phyloP scores from a whole-genome alignment of 2,329 filamentous ascomycete species.

The Pseudogymnoascus sp. region DNA sequence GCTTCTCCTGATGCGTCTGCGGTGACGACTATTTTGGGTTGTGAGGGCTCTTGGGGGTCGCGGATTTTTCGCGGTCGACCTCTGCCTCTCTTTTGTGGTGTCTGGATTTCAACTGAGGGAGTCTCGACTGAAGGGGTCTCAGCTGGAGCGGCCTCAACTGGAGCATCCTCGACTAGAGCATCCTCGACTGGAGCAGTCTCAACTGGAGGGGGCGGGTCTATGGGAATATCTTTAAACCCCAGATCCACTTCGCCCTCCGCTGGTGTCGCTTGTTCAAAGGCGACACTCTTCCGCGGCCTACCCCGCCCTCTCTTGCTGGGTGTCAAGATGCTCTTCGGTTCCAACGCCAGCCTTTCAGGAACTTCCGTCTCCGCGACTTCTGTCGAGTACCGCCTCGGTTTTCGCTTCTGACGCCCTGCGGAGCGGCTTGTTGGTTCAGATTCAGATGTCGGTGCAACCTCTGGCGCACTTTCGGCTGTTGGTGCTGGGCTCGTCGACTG shows the following conservation, averaged over 20 bases:
- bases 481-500: background rate
- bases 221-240: conserved; percentile 44
- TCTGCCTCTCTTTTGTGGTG: background rate
- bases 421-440: background rate
- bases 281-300: conserved; percentile 45
- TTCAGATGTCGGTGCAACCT: background rate
- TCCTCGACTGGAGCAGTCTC: background rate
- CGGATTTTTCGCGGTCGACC: background rate
- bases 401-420: background rate
- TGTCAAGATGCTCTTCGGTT: conserved; percentile 47
- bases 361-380: background rate
- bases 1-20: background rate
- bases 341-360: background rate
- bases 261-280: conserved; percentile 35
- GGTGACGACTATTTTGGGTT: background rate
- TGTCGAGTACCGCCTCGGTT: background rate
- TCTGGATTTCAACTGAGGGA: too few species aligned
- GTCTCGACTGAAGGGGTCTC: background rate
- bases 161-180: background rate
- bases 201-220: background rate
- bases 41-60: background rate
- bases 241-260: conserved; percentile 34
- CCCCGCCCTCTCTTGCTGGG: conserved; percentile 39
- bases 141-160: background rate
- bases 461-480: background rate